Conservation (phyloP, 768 basidiomycete genomes). For the Sarcodon sp. region DNA sequence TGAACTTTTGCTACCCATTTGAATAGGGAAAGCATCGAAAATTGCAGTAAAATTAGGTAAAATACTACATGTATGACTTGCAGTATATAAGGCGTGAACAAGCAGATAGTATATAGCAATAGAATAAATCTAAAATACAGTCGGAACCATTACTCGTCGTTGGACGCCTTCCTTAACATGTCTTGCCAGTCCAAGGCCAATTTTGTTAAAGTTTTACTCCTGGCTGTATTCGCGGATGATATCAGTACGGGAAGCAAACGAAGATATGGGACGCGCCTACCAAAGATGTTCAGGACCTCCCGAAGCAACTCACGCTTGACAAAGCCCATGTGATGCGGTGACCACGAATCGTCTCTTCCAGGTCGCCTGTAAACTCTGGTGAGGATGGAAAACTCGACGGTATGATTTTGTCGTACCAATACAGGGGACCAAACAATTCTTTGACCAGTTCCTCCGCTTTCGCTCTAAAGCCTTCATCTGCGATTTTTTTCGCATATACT, state of each 20-base stretch:
- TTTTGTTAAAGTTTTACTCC: slow-evolving; percentile 62
- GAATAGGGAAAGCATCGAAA: too few species aligned
- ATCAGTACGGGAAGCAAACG: not conserved
- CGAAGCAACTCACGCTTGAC: slow-evolving; percentile 72
- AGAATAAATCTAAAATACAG: not conserved
- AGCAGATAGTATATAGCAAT: not conserved
- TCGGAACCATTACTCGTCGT: slow-evolving; percentile 8
- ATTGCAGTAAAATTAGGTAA: too few species aligned
- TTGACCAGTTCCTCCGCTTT: slow-evolving; percentile 88
- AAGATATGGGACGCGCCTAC: slow-evolving; percentile 27
- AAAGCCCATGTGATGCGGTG: slow-evolving; percentile 54
- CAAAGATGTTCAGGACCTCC: slow-evolving; percentile 70
- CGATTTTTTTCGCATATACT: slow-evolving; percentile 73
- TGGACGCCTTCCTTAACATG: slow-evolving; percentile 44
- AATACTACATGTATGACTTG: too few species aligned
- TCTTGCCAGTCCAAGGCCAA: slow-evolving; percentile 81
- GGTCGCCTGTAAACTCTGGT: slow-evolving; percentile 41
- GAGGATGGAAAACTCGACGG: slow-evolving; percentile 1
- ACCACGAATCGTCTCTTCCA: slow-evolving; percentile 55
- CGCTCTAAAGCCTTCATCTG: slow-evolving; percentile 77
- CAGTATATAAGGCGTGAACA: too few species aligned
- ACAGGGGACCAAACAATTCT: slow-evolving; percentile 84
- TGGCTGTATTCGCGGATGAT: slow-evolving; percentile 26
- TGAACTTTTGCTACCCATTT: too few species aligned
- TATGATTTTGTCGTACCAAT: slow-evolving; percentile 48